Base-by-base conservation (phyloP, 768 basidiomycete genomes). In the Leccinum rimulosum region DNA sequence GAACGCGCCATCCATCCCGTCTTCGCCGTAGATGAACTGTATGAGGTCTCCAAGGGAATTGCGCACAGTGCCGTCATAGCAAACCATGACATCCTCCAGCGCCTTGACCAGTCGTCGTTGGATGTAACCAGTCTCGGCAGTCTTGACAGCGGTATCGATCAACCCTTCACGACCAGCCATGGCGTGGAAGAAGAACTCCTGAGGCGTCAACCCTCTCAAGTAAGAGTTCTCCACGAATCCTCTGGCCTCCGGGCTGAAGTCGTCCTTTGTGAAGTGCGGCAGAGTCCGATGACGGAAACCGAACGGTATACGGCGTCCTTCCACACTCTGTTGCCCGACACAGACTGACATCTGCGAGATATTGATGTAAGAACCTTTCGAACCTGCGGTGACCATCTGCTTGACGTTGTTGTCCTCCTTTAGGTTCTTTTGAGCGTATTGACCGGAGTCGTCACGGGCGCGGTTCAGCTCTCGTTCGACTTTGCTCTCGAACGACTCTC, bases 381-480 rank as follows among this genome's bases (percentile, higher is more conserved):
- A 97, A 27, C 97, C 97, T 10, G 97, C 95, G 6, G 96, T 93
- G 70, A 98, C 96, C 97, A 99, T 99, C 83, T 98, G 97, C 82
- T 98, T 99, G 79, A 98, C 95, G 67, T 98, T 98, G 81, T 99
- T 98, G 77, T 97, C 95, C 73, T 93, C 93, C 82, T 98, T 98
- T 82, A 98, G 80, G 70, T 89, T 89, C 77, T 94, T 89, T 77
- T 98, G 94, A n/a, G 95, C 96, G 49, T 88, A 91, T 71, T 94
- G 93, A 79, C 97, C 97, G 30, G 94, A 94, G 50, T 84, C 84
- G 70, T 98, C 97, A 81, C 95, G 94, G 64, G 96, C 97, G 74
- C 88, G 79, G 73, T 99, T 98, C 67, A 99, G 84, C 71, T 93
- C 86, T 28, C 86, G 86, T 68, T 97, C 93, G 52, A 98, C 94